Percentiles rank a stretch among this genome's conserved stretches.
phyloP scores from a whole-genome alignment of 306 rosid genomes.

The Oemleria cerasiformis region DNA sequence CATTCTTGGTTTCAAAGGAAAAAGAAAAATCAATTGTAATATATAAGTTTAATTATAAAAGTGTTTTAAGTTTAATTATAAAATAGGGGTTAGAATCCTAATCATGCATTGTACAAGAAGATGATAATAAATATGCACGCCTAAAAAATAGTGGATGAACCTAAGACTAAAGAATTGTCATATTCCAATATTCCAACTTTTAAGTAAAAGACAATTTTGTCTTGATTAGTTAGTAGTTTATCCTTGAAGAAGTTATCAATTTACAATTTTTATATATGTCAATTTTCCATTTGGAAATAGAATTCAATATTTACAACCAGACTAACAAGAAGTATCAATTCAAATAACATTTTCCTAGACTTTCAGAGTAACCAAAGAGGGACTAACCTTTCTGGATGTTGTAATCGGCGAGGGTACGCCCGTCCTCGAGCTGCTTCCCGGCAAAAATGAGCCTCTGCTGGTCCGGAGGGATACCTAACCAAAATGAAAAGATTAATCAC shows the following conservation, averaged over 20 bases:
- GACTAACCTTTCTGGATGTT: constrained; percentile 87
- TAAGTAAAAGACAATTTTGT: no score
- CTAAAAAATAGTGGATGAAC: no score
- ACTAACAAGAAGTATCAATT: not conserved
- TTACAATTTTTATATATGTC: not conserved
- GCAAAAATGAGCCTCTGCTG: constrained; percentile 97
- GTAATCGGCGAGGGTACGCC: constrained; percentile 95
- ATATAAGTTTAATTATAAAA: no score
- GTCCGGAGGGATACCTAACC: constrained; percentile 86
- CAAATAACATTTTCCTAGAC: not conserved
- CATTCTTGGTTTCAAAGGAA: no score
- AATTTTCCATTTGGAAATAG: not conserved
- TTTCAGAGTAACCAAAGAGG: constrained; percentile 1
- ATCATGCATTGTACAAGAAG: no score
- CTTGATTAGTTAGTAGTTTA: no score
- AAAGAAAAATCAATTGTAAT: no score
- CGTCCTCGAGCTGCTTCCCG: constrained; percentile 97
- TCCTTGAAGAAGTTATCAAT: not conserved
- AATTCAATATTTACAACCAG: not conserved
- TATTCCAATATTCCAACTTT: no score
- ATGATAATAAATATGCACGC: no score
- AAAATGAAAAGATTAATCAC: not conserved
- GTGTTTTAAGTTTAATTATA: no score
- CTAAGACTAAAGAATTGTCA: no score
- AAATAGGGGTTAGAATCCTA: no score